A percentile compares a stretch with the other conserved stretches of the same genome.
These are phyloP conservation scores for Phalaenopsis equestris DNA, from an alignment of 106 monocot genomes.

Conservation along the genomic window DNA sequence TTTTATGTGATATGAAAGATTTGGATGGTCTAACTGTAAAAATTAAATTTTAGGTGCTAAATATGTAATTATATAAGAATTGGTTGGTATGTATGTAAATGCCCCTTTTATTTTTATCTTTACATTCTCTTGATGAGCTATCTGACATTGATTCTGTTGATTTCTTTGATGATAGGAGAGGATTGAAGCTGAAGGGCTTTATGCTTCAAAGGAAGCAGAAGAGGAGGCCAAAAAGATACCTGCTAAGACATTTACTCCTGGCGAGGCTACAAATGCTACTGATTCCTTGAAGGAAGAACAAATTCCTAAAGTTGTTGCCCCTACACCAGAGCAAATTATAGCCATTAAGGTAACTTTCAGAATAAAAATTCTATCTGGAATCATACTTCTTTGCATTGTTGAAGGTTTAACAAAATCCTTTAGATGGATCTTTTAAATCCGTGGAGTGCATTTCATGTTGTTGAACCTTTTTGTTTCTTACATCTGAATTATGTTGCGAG, in stretches of 20 bases:
- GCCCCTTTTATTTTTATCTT: background rate
- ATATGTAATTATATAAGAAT: too few relatives aligned
- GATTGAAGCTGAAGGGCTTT: slow-evolving; percentile 58
- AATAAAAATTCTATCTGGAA: background rate
- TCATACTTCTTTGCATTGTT: background rate
- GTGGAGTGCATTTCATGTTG: background rate
- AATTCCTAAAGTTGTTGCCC: slow-evolving; percentile 58
- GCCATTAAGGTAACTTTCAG: slow-evolving; percentile 74
- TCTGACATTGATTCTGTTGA: background rate
- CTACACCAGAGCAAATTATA: slow-evolving; percentile 96
- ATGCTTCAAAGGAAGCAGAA: slow-evolving; percentile 86
- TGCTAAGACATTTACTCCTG: slow-evolving; percentile 73
- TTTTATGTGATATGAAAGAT: too few relatives aligned
- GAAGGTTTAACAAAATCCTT: background rate
- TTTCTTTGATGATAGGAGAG: slow-evolving; percentile 54
- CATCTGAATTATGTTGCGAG: too few relatives aligned
- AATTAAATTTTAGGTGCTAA: too few relatives aligned
- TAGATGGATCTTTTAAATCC: background rate
- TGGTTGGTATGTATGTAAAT: too few relatives aligned
- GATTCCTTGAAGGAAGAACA: slow-evolving; percentile 45
- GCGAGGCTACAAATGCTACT: slow-evolving; percentile 29
- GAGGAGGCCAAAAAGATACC: slow-evolving; percentile 74
- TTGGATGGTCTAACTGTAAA: too few relatives aligned
- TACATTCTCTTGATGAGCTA: background rate
- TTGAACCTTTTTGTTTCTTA: background rate